Evolutionary conservation across 78 protist species (phyloP), one percentile per base, ranked within the genome.

Genomic region (Dictyostelium brefeldianum): DNA sequence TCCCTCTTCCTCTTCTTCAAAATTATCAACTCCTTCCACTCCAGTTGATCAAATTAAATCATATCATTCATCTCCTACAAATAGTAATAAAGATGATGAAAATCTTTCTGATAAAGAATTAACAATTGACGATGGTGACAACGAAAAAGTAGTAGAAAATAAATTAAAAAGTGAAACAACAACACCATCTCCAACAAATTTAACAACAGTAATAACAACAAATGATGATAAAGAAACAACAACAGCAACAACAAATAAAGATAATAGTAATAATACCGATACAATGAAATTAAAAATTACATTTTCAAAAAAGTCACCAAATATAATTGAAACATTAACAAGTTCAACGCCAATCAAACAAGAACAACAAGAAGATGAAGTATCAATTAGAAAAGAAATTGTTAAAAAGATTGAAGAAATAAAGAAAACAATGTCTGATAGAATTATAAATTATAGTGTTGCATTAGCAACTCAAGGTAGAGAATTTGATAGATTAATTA

Each of bases 401-500:
- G 29, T 51, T 29, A 57, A 46, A 41, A 85, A 64, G 54, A 57
- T 75, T 11, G 73, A 64, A 31, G 41, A n/a, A 6, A 57, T 85
- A 15, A 85, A 75, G 48, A 51, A 53, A 43, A 8, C 27, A 6
- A 46, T 75, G 77, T 22, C 14, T 20, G 83, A 85, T 3, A 57
- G 25, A 56, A 43, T 85, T 4, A 41, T 20, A n/a, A 22, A 51
- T 27, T 7, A 56, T 3, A 62, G 53, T 46, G 67, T 74, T 43
- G 54, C 51, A 25, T 48, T 85, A 5, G 51, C 71, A 1, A 73
- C 81, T 22, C 81, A 85, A 46, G 62, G 78, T 18, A 31, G 77
- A 54, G 92, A 85, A 12, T 62, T 73, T 9, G 75, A 57, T 47
- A 47, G 92, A 50, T 9, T 75, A 6, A 81, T 85, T 41, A 46